Evolutionary conservation across 306 rosid species (phyloP).

Genomic region (Macrotyloma uniflorum): DNA sequence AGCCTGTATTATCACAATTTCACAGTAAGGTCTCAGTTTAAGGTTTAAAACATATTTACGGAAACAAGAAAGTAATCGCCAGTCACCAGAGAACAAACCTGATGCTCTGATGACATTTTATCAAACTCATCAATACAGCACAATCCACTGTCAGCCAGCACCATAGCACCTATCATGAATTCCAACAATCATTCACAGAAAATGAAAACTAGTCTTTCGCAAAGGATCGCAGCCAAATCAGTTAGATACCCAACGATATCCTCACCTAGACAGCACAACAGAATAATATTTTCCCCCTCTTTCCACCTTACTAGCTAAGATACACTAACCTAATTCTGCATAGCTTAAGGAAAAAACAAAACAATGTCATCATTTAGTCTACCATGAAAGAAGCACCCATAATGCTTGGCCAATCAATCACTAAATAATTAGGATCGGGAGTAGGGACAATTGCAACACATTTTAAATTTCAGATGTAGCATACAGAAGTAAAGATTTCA

Average conservation of each 20-base stretch:
- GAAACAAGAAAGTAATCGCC: constrained; percentile 32
- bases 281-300: background rate
- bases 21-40: too few species aligned
- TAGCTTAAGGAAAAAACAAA: constrained; percentile 27
- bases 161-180: constrained; percentile 82
- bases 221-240: constrained; percentile 13
- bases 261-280: constrained; percentile 3
- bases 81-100: constrained; percentile 61
- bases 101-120: constrained; percentile 95
- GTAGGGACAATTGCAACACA: background rate
- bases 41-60: background rate
- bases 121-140: constrained; percentile 96
- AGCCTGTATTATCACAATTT: constrained; percentile 54
- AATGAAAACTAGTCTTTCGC: constrained; percentile 8
- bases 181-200: constrained; percentile 32
- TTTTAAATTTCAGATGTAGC: constrained; percentile 9
- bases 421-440: constrained; percentile 17
- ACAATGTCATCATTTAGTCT: constrained; percentile 22
- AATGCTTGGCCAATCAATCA: constrained; percentile 33
- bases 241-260: constrained; percentile 24
- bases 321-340: constrained; percentile 16
- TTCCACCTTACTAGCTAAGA: constrained; percentile 5
- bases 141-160: constrained; percentile 92
- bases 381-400: constrained; percentile 32
- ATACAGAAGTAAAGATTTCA: constrained; percentile 27